A percentile compares a stretch with the other conserved stretches of the same genome.
phyloP scores from a whole-genome alignment of 148 eudicot species.

The Mesembryanthemum crystallinum region DNA sequence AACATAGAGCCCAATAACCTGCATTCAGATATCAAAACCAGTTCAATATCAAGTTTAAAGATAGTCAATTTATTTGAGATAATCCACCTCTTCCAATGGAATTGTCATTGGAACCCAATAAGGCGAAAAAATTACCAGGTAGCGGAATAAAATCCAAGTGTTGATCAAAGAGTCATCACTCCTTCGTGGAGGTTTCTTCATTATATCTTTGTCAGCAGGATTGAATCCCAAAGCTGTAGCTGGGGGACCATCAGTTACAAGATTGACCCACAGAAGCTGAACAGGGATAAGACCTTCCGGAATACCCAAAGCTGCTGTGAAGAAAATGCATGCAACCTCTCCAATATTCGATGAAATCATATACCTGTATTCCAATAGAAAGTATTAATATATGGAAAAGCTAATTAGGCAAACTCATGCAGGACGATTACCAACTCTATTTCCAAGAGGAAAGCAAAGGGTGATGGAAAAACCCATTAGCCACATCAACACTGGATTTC shows the following conservation, averaged over 20 bases:
- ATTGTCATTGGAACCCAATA: neutral
- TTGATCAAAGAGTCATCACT: constrained; percentile 82
- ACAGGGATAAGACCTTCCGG: constrained; percentile 94
- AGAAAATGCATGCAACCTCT: constrained; percentile 75
- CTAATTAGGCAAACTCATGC: neutral
- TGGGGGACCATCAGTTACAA: constrained; percentile 95
- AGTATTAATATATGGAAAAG: neutral
- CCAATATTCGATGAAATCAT: constrained; percentile 86
- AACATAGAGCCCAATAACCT: constrained; percentile 72
- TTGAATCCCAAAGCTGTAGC: constrained; percentile 96
- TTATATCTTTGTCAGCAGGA: constrained; percentile 89
- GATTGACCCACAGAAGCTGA: constrained; percentile 96
- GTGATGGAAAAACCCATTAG: neutral
- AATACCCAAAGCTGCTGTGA: constrained; percentile 88
- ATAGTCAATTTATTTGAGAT: neutral
- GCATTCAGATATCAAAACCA: constrained; percentile 22
- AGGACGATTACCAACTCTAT: neutral
- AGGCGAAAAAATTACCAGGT: constrained; percentile 50
- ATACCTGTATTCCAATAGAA: constrained; percentile 40
- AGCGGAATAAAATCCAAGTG: constrained; percentile 82
- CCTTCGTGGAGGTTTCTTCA: constrained; percentile 85
- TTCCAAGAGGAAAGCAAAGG: neutral
- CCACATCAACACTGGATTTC: neutral
- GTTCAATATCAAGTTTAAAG: neutral
- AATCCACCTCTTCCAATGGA: neutral